Evolutionary conservation across 2,329 filamentous ascomycete species (phyloP).

Genomic region (Penicillium decumbens): DNA sequence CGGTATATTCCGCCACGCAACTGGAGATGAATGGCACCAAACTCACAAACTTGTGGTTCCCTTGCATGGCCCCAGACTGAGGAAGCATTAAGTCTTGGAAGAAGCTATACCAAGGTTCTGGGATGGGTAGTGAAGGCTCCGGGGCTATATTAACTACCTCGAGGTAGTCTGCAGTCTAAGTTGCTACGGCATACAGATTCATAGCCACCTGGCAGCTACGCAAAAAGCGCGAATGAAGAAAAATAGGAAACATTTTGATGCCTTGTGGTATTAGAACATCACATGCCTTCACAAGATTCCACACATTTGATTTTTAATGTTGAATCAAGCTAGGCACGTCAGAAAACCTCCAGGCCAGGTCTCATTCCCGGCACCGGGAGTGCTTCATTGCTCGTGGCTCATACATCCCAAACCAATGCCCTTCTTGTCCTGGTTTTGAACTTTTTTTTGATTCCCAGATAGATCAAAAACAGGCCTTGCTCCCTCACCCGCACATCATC

Average conservation of each 20-base stretch:
- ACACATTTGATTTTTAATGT: conserved; percentile 31
- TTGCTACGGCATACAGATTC: background rate
- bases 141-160: no score
- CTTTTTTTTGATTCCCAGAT: conserved; percentile 34
- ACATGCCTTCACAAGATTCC: conserved; percentile 35
- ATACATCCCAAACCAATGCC: conserved; percentile 38
- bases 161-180: background rate
- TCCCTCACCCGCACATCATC: conserved; percentile 20
- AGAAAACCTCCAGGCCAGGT: conserved; percentile 28
- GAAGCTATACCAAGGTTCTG: no score
- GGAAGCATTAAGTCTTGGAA: no score
- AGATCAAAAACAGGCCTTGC: conserved; percentile 28
- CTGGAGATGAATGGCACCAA: no score
- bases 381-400: conserved; percentile 45
- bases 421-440: conserved; percentile 30
- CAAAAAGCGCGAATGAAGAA: conserved; percentile 12
- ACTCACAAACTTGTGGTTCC: no score
- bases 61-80: no score
- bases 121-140: no score
- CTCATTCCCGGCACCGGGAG: conserved; percentile 19
- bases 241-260: conserved; percentile 35
- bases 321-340: conserved; percentile 37
- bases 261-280: conserved; percentile 42
- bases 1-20: no score
- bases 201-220: conserved; percentile 1